Percentiles rank a stretch among this genome's conserved stretches.
These are phyloP conservation scores for Aspergillus japonicus DNA, from an alignment of 2,329 filamentous ascomycete genomes.

Conservation along the genomic window DNA sequence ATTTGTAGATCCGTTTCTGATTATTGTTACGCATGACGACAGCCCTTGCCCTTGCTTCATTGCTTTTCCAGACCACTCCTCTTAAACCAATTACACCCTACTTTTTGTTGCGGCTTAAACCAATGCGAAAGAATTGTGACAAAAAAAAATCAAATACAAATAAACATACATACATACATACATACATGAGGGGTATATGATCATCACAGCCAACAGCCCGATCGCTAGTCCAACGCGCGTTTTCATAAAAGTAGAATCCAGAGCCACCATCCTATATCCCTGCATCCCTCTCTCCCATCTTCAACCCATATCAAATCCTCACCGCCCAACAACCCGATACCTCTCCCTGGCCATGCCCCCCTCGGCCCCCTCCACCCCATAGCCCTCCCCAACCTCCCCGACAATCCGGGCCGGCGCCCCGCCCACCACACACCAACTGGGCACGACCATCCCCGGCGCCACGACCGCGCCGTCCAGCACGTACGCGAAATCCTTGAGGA, in stretches of 20 bases:
- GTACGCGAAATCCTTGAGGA: constrained; percentile 90
- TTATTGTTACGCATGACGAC: neutral
- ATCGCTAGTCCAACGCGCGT: too few relatives aligned
- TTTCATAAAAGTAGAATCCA: neutral
- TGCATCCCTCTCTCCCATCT: neutral
- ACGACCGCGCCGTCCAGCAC: constrained; percentile 82
- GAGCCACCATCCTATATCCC: constrained; percentile 7
- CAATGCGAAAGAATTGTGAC: neutral
- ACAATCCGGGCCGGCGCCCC: constrained; percentile 76
- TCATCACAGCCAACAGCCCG: too few relatives aligned
- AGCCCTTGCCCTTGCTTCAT: neutral
- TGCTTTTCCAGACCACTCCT: neutral
- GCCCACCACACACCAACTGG: constrained; percentile 88
- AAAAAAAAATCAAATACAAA: neutral
- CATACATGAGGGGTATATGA: constrained; percentile 6
- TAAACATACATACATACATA: constrained; percentile 8
- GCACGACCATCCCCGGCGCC: constrained; percentile 84
- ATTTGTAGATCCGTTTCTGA: neutral
- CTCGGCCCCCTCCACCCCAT: constrained; percentile 47
- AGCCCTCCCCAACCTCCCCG: constrained; percentile 64
- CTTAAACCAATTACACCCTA: neutral
- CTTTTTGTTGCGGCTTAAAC: neutral
- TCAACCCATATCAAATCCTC: neutral
- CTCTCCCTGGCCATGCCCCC: constrained; percentile 45
- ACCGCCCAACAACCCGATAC: constrained; percentile 40